These are phyloP conservation scores for Xanthoconium separans DNA, from an alignment of 1,284 basidiomycete genomes.

Conservation along the genomic window DNA sequence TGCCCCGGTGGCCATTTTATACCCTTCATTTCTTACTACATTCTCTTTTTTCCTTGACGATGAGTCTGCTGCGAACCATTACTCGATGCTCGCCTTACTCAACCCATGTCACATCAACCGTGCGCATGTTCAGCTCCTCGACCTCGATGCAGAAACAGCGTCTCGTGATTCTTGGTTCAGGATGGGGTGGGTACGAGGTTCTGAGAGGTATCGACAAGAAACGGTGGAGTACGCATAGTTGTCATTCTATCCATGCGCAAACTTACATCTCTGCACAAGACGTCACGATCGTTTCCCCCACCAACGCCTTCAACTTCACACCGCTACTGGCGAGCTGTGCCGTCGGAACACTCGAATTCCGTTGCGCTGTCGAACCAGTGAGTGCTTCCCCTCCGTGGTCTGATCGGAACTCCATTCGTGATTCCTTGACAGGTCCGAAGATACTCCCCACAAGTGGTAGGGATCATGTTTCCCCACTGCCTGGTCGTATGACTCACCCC, in stretches of 20 bases:
- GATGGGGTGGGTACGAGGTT: constrained; percentile 83
- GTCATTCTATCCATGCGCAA: not conserved
- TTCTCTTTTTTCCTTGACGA: constrained; percentile 4
- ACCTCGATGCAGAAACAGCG: constrained; percentile 47
- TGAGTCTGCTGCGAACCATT: constrained; percentile 17
- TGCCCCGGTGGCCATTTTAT: too few relatives aligned
- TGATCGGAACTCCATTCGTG: not conserved
- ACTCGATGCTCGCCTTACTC: not conserved
- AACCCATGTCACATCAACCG: not conserved
- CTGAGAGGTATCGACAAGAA: constrained; percentile 65
- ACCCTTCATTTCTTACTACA: not conserved
- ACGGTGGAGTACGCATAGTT: constrained; percentile 52
- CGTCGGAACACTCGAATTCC: constrained; percentile 81
- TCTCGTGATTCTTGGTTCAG: constrained; percentile 80
- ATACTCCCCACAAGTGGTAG: constrained; percentile 55
- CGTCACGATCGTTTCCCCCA: constrained; percentile 72
- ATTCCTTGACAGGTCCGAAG: constrained; percentile 44
- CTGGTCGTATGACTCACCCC: not conserved
- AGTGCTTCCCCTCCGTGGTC: constrained; percentile 23
- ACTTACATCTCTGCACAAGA: constrained; percentile 40
- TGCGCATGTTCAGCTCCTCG: constrained; percentile 40
- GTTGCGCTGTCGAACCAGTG: constrained; percentile 81
- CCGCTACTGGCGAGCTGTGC: constrained; percentile 75
- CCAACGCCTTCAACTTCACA: constrained; percentile 82
- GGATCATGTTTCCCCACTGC: constrained; percentile 19